Conservation (phyloP, 257 asterid species). For the Capsicum rhomboideum region DNA sequence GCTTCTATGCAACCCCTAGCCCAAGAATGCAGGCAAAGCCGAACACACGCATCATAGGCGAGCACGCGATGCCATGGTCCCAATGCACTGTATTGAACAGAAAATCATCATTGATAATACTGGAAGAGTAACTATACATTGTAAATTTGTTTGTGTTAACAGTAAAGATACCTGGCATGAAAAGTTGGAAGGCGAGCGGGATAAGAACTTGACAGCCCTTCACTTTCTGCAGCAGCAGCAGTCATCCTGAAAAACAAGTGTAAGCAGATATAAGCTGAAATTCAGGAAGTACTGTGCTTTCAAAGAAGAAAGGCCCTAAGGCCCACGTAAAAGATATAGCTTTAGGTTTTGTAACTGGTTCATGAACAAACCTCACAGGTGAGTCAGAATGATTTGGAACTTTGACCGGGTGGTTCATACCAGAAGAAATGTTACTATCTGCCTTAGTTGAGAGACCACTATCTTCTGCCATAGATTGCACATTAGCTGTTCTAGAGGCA, state of each 20-base stretch:
- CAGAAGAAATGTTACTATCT: constrained; percentile 8
- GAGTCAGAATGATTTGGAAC: constrained; percentile 9
- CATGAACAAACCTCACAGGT: constrained; percentile 25
- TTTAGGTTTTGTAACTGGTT: neutral
- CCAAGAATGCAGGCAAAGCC: constrained; percentile 55
- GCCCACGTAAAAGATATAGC: neutral
- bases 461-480: constrained; percentile 4
- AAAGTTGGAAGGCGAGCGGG: constrained; percentile 39
- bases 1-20: constrained; percentile 52
- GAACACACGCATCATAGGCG: constrained; percentile 49
- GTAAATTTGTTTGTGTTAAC: neutral
- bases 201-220: constrained; percentile 21
- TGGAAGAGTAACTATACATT: neutral
- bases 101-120: neutral
- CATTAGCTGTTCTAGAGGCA: constrained; percentile 6
- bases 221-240: constrained; percentile 24
- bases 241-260: constrained; percentile 16
- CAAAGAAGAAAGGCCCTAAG: neutral
- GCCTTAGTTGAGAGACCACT: constrained; percentile 13
- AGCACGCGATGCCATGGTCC: constrained; percentile 51
- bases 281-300: neutral
- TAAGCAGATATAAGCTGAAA: neutral
- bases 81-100: constrained; percentile 25
- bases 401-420: constrained; percentile 10
- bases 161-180: constrained; percentile 34